Evolutionary conservation across 2,329 filamentous ascomycete genomes (phyloP).

Genomic region (Monosporascus sp.): DNA sequence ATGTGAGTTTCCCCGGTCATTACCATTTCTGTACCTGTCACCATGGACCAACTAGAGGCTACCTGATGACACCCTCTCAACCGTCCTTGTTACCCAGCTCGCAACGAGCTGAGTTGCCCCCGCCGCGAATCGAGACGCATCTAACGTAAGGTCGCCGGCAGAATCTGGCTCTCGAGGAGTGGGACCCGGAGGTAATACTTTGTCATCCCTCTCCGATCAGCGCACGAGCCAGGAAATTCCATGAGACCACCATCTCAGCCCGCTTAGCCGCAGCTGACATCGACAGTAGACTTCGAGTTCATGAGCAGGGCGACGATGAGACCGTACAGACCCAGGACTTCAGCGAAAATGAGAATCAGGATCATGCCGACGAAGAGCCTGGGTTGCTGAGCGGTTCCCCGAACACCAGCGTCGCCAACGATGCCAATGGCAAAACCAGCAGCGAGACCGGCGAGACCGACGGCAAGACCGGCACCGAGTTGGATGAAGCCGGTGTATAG

Average conservation of each 20-base stretch:
- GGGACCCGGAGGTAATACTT: not conserved
- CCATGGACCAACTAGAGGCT: conserved; percentile 9
- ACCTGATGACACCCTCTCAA: conserved; percentile 12
- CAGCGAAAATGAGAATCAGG: conserved; percentile 98
- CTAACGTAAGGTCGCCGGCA: not conserved
- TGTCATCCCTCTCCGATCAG: not conserved
- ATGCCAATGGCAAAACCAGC: conserved; percentile 85
- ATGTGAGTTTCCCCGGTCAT: conserved; percentile 22
- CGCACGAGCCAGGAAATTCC: not conserved
- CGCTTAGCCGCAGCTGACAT: conserved; percentile 57
- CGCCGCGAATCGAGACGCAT: not conserved
- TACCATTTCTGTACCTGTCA: conserved; percentile 16
- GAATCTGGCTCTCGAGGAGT: not conserved
- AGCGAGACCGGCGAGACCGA: conserved; percentile 78
- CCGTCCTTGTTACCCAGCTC: conserved; percentile 1
- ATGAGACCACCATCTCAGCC: not conserved
- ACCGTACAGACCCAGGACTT: conserved; percentile 99
- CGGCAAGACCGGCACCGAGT: conserved; percentile 75
- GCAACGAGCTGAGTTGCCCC: not conserved
- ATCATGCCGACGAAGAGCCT: conserved; percentile 96
- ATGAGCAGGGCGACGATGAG: conserved; percentile 98
- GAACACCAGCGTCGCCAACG: conserved; percentile 83
- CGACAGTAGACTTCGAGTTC: conserved; percentile 84
- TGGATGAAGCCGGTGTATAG: conserved; percentile 84
- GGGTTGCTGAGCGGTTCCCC: conserved; percentile 79